Base-by-base conservation (phyloP, 2,329 filamentous ascomycete species). In the Hypoxylon sp. region DNA sequence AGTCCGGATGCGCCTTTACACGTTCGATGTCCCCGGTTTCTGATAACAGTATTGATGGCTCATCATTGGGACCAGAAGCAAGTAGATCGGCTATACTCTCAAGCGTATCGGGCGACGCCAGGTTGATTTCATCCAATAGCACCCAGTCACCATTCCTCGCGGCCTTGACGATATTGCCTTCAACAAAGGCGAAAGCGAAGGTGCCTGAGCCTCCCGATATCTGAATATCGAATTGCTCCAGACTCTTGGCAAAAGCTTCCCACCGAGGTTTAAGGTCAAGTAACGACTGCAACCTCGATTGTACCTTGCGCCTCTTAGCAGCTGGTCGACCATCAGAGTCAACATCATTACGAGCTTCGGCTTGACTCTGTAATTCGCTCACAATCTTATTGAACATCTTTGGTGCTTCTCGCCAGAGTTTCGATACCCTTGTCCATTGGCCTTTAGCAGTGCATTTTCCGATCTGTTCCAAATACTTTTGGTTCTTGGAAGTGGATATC, bases 141-240 rank as follows among this genome's bases (percentile, higher is more conserved):
- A 99, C 92, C 96, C 96, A 99, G 79, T 98, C 94, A 6, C 96
- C 96, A 76, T 98, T 97, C 44, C 95, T 88, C 24, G 95, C 90
- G n/a, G 97, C 96, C 81, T 97, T 97, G 63, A 99, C 92, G 69
- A 99, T 92, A 75, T 97, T 97, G 69, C 96, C 95, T 80, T 99
- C 96, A 0, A 98, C 88, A 77, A 99, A 99, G 0, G 93, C 93
- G 80, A 99, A 99, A 0, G 95, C 94, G 79, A 98, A 97, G 1
- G 86, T 87, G 74, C 93, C 87, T 39, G 90, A 88, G 61, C 93
- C 86, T 75, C 91, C 88, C 59, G 91, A 85, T 62, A 97, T 82
- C 82, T 97, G 93, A 3, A 92, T 85, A 71, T 97, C 92, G 62
- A 98, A 93, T 74, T 93, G 90, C 59, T 90, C 88, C 14, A 97